Evolutionary conservation across 805 yeast species (phyloP).

Genomic region (Blastobotrys terrestris): DNA sequence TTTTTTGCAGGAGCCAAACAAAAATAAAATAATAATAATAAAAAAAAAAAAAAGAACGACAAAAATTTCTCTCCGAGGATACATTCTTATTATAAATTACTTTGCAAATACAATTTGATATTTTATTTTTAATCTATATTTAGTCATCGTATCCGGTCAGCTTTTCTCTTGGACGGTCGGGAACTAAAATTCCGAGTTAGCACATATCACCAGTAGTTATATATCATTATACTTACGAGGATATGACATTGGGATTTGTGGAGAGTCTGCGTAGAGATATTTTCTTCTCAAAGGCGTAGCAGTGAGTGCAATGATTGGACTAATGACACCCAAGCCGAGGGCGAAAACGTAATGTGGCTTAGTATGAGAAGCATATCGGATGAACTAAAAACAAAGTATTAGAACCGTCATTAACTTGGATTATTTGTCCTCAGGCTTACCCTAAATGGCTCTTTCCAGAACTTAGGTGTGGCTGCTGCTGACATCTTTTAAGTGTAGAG

Average conservation of each 20-base stretch:
- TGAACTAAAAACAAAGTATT: conserved; percentile 22
- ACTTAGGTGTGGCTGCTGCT: conserved; percentile 17
- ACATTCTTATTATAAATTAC: neutral
- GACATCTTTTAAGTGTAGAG: neutral
- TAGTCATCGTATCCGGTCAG: conserved; percentile 33
- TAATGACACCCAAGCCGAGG: conserved; percentile 55
- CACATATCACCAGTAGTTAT: conserved; percentile 13
- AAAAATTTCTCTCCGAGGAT: too few relatives aligned
- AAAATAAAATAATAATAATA: too few relatives aligned
- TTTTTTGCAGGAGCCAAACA: too few relatives aligned
- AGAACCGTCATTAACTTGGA: neutral
- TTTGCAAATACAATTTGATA: conserved; percentile 7
- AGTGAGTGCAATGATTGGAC: conserved; percentile 55
- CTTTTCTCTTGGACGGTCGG: conserved; percentile 24
- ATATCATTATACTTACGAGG: conserved; percentile 43
- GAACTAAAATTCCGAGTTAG: conserved; percentile 24
- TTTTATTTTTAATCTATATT: conserved; percentile 9
- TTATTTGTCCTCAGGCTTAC: conserved; percentile 10
- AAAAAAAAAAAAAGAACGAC: too few relatives aligned
- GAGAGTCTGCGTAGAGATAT: conserved; percentile 58
- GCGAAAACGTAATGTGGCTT: conserved; percentile 71
- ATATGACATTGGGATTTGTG: conserved; percentile 51
- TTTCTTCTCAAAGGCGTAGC: conserved; percentile 66
- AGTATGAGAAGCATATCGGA: conserved; percentile 66
- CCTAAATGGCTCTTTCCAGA: conserved; percentile 31